Conservation (phyloP, 2,329 filamentous ascomycete species). For the Aspergillus cejpii region DNA sequence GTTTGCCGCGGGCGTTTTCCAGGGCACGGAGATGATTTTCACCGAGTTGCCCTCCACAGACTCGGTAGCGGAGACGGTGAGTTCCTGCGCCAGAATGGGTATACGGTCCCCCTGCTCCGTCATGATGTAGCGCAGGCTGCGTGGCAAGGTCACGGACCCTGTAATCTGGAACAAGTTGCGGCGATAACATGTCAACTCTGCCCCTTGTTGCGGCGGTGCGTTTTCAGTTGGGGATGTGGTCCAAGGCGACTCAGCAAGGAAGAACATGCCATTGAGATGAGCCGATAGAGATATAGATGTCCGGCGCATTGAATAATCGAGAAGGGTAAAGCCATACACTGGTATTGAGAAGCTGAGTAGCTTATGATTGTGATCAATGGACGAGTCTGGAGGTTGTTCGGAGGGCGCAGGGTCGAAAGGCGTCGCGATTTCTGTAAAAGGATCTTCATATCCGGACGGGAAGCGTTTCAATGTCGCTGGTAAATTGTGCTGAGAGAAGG, state of each 20-base stretch:
- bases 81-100: slow-evolving; percentile 73
- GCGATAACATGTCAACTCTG: slow-evolving; percentile 88
- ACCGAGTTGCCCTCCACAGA: slow-evolving; percentile 89
- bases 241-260: slow-evolving; percentile 59
- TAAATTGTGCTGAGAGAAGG: slow-evolving; percentile 42
- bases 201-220: slow-evolving; percentile 47
- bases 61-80: slow-evolving; percentile 85
- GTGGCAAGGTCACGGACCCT: slow-evolving; percentile 73
- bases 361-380: slow-evolving; percentile 61
- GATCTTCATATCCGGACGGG: slow-evolving; percentile 43
- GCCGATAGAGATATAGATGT: slow-evolving; percentile 54
- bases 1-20: slow-evolving; percentile 85
- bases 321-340: slow-evolving; percentile 53
- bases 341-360: slow-evolving; percentile 67
- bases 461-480: slow-evolving; percentile 45
- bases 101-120: slow-evolving; percentile 79
- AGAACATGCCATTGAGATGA: slow-evolving; percentile 64
- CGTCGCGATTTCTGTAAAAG: slow-evolving; percentile 47
- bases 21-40: slow-evolving; percentile 92
- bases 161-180: slow-evolving; percentile 95
- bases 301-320: slow-evolving; percentile 53
- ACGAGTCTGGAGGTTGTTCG: slow-evolving; percentile 49
- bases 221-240: slow-evolving; percentile 51
- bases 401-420: slow-evolving; percentile 39
- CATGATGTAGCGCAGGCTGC: slow-evolving; percentile 70